Evolutionary conservation across 2,329 filamentous ascomycete genomes (phyloP), one percentile per base, ranked within the genome.

Genomic region (Endothia cerciana): DNA sequence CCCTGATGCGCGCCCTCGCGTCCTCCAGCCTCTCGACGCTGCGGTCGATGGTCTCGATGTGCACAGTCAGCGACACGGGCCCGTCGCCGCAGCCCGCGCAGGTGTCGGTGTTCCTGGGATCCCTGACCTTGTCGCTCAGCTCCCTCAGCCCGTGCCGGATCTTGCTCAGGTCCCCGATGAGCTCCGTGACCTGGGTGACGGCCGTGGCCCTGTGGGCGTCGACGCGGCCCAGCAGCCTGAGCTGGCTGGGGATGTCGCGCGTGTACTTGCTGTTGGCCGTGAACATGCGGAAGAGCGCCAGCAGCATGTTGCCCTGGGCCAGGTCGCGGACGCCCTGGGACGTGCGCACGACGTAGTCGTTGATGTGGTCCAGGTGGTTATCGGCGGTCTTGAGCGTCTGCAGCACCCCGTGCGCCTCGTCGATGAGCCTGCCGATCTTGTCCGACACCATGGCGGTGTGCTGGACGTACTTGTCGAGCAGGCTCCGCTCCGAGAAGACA

Each of bases 381-480:
- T 94, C 91, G 1, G 93, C 86, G 67, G 86, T 85, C 28, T 85
- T 81, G 2, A 96, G 85, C 1, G 90, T 82, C 15, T 81, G 77
- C 8, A 93, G 81, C 10, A 94, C 83, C 1, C 85, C 85, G 69
- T 91, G 85, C 0, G 91, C 91, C 74, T 92, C 89, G 57, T 85
- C 74, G 68, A 95, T 91, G 17, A 96, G 83, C 22, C 77, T 76
- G 3, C 81, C 78, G 68, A 94, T 91, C 72, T 91, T 88, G 53
- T 90, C 88, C 67, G 90, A 89, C 13, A 94, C 87, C 17, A 88
- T 82, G 28, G 82, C 79, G 1, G 91, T 90, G 77, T 94, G 91
- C 64, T 88, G 83, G 28, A 93, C 82, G 74, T 94, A 95, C 73
- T 91, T 89, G 68, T 93, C 87, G 45, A 91, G 81, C 1, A 95